Conservation (phyloP, 2,329 filamentous ascomycete species). For the Rosellinia necatrix region DNA sequence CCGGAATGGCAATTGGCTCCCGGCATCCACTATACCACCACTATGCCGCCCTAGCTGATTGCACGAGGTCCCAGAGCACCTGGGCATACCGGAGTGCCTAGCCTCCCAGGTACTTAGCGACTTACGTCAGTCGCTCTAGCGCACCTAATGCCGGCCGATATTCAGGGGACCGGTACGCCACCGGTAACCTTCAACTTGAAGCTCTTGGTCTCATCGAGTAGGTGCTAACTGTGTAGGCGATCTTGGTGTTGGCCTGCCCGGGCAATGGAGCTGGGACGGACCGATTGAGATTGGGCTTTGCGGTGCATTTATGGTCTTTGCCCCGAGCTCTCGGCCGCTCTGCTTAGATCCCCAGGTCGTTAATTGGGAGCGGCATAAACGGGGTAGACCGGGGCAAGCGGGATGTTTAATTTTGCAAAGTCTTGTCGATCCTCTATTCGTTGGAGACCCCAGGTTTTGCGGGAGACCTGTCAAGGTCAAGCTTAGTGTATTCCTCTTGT, state of each 20-base stretch:
- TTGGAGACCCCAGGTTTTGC: neutral
- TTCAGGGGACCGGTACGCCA: neutral
- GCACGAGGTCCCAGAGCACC: no score
- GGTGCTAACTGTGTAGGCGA: constrained; percentile 1
- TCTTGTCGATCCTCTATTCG: constrained; percentile 17
- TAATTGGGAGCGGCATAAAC: constrained; percentile 23
- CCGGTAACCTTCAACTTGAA: constrained; percentile 6
- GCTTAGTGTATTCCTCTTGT: constrained; percentile 8
- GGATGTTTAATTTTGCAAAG: constrained; percentile 22
- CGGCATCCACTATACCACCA: no score
- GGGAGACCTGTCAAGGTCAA: neutral
- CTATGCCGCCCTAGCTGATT: no score
- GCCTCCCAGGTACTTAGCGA: no score
- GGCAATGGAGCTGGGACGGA: constrained; percentile 13
- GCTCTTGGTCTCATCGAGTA: constrained; percentile 3
- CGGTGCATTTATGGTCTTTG: neutral
- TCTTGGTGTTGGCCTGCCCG: neutral
- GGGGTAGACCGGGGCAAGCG: constrained; percentile 1
- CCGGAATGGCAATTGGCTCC: no score
- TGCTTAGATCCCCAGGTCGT: neutral
- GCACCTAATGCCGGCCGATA: constrained; percentile 4
- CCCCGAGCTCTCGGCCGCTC: neutral
- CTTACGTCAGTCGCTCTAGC: neutral
- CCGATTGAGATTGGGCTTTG: constrained; percentile 20
- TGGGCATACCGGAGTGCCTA: no score